Base-by-base conservation (phyloP, 208 protist species). In the Trypanosoma lewisi region DNA sequence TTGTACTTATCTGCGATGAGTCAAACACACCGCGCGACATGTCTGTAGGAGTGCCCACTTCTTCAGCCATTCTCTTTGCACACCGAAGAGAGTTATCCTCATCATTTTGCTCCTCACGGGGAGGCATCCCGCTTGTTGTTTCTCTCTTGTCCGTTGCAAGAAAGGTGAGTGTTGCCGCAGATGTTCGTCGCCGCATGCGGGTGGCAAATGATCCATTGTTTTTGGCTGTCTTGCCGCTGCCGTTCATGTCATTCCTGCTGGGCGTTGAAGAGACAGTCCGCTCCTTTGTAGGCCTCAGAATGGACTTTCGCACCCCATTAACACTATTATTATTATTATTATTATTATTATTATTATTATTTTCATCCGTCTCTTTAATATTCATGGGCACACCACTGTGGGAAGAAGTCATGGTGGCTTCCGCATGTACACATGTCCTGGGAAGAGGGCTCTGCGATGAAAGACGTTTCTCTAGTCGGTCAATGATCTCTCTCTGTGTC, bases 131-230 rank as follows among this genome's bases (percentile, higher is more conserved):
- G 14, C 49, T 47, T 4, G 23, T 45, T 11, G 53, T 42, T 19
- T 2, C 44, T 19, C 16, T 9, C 44, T n/a, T 25, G 8, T 42
- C 45, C 21, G 23, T 2, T 19, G 28, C 6, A 27, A 33, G 17
- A 33, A 42, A 45, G 21, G 28, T 19, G 6, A 57, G 36, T 12
- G 58, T 36, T 0, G 66, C 72, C 8, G 70, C 73, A 34, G 39
- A 56, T 4, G 76, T 80, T 19, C 65, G 65, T 23, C 47, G 58
- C 9, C 72, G 71, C 36, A 85, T 54, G 45, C 73, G 70, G 9
- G 62, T 50, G 25, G 57, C 75, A 63, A 75, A 82, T 28, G 30
- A 48, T 41, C 74, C 64, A 6, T 23, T 23, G 7, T 31, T 5
- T 17, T 31, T 11, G 14, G 25, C 23, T 19, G 16, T 3, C 48